Conservation (phyloP, 2,329 filamentous ascomycete species). For the Colletotrichum theobromicola region DNA sequence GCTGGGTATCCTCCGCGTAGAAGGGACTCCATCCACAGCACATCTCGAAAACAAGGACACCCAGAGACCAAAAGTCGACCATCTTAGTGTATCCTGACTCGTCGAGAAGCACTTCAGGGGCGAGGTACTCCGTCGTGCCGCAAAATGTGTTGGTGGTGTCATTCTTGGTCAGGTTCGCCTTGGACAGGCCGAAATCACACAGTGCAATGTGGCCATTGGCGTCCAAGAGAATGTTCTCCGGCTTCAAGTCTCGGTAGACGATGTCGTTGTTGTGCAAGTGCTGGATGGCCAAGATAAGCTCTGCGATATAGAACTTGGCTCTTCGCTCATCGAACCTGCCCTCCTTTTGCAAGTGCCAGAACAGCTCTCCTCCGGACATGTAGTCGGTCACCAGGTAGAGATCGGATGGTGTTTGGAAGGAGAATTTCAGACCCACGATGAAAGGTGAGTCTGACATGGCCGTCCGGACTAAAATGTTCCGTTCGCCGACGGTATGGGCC, state of each 20-base stretch:
- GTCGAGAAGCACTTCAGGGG: constrained; percentile 92
- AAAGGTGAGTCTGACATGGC: constrained; percentile 96
- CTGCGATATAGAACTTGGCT: constrained; percentile 98
- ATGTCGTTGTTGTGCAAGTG: constrained; percentile 97
- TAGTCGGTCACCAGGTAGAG: constrained; percentile 99
- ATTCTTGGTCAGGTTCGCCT: constrained; percentile 95
- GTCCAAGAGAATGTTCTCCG: constrained; percentile 95
- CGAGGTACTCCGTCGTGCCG: constrained; percentile 96
- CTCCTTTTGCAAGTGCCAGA: constrained; percentile 98
- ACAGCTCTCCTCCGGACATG: constrained; percentile 98
- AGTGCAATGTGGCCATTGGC: constrained; percentile 97
- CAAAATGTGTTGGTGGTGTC: constrained; percentile 99
- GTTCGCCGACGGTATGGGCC: constrained; percentile 93
- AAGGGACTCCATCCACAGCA: constrained; percentile 99
- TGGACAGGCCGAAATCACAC: constrained; percentile 96
- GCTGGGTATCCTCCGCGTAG: constrained; percentile 98
- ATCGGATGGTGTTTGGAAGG: constrained; percentile 96
- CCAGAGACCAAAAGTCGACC: constrained; percentile 99
- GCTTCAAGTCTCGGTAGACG: constrained; percentile 96
- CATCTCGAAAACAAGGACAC: constrained; percentile 98
- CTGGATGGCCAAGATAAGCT: constrained; percentile 92
- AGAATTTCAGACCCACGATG: constrained; percentile 97
- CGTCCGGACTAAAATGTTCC: constrained; percentile 95
- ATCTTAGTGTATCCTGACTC: constrained; percentile 99
- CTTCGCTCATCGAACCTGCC: constrained; percentile 93